These are phyloP conservation scores for Ceratobasidium sp. DNA, from an alignment of 1,284 basidiomycete genomes.

Conservation along the genomic window DNA sequence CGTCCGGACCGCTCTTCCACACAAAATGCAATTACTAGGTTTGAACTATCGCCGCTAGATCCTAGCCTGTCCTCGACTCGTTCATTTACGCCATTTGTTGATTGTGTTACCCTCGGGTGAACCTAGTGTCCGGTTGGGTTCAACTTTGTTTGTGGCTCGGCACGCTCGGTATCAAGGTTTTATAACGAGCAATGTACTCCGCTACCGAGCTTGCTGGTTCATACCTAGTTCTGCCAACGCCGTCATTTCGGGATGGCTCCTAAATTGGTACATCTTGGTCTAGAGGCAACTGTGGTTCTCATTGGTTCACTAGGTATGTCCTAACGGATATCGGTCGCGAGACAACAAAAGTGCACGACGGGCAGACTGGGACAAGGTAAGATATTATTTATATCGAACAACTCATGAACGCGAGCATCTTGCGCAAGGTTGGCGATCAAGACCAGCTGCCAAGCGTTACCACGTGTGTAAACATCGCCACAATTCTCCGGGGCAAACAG, in stretches of 20 bases:
- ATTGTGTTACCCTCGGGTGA: background rate
- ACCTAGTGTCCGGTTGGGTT: background rate
- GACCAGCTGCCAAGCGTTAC: background rate
- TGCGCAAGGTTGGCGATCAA: background rate
- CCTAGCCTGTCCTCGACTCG: background rate
- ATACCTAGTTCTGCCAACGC: background rate
- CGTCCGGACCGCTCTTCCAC: background rate
- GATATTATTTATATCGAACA: no score
- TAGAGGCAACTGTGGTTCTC: no score
- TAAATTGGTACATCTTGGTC: background rate
- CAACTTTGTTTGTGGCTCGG: conserved; percentile 1
- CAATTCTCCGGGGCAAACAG: background rate
- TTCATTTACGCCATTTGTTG: background rate
- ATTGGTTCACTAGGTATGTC: no score
- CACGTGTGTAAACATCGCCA: background rate
- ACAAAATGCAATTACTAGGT: background rate
- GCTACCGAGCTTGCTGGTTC: background rate
- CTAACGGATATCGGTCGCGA: no score
- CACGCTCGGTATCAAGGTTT: background rate
- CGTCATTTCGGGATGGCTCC: background rate
- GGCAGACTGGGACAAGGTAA: no score
- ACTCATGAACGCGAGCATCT: background rate
- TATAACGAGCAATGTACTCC: background rate
- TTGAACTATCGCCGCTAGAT: background rate
- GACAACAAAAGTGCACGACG: no score